Conservation (phyloP, 768 basidiomycete genomes). For the Nidularia pulvinata region DNA sequence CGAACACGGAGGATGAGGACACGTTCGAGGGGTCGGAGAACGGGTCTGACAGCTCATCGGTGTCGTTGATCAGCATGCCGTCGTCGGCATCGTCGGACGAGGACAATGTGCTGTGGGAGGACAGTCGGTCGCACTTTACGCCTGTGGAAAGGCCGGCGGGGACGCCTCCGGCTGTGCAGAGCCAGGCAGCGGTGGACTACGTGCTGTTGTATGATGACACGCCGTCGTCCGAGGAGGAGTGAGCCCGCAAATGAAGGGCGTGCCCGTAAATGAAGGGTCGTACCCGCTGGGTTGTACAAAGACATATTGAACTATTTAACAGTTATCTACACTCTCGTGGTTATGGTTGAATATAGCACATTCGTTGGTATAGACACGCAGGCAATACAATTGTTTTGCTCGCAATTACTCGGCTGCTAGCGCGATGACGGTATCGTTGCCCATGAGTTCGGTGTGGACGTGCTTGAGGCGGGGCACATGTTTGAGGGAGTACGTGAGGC, state of each 20-base stretch:
- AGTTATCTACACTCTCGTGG: no score
- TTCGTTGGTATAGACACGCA: slow-evolving; percentile 12
- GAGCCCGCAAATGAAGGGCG: neutral
- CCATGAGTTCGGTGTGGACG: slow-evolving; percentile 25
- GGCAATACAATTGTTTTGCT: slow-evolving; percentile 9
- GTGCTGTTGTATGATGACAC: slow-evolving; percentile 73
- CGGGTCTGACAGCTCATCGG: slow-evolving; percentile 45
- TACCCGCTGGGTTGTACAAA: no score
- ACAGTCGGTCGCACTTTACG: slow-evolving; percentile 47
- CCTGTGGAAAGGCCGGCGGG: no score
- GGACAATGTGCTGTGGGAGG: slow-evolving; percentile 58
- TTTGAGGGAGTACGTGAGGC: slow-evolving; percentile 48
- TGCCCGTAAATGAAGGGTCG: no score
- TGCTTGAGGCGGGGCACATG: slow-evolving; percentile 21
- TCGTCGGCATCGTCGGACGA: slow-evolving; percentile 52
- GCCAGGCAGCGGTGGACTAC: slow-evolving; percentile 51
- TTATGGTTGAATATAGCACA: neutral
- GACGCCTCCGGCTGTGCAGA: slow-evolving; percentile 22
- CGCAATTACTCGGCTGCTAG: slow-evolving; percentile 8
- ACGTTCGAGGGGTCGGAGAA: slow-evolving; percentile 31
- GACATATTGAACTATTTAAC: no score
- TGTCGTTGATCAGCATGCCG: slow-evolving; percentile 62
- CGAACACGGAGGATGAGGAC: no score
- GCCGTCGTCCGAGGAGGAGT: slow-evolving; percentile 50
- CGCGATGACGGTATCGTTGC: slow-evolving; percentile 29